Evolutionary conservation across 2,329 filamentous ascomycete species (phyloP).

Genomic region (Talaromyces albobiverticillius): DNA sequence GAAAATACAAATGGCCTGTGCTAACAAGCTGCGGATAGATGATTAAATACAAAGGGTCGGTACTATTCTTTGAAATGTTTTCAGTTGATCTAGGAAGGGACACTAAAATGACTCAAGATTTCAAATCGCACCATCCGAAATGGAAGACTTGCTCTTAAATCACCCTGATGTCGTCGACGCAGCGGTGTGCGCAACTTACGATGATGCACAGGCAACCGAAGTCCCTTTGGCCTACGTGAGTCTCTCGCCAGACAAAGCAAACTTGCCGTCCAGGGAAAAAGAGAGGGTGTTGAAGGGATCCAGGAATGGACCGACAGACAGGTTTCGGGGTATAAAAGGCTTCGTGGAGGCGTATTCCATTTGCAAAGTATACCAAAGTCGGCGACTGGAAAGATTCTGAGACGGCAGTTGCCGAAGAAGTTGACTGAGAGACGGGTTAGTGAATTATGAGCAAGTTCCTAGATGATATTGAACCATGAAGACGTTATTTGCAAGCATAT

Average conservation of each 20-base stretch:
- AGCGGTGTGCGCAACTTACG: slow-evolving; percentile 21
- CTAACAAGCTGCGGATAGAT: too few relatives aligned
- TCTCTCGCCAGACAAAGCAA: background rate
- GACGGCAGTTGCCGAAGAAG: slow-evolving; percentile 12
- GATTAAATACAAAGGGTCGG: slow-evolving; percentile 23
- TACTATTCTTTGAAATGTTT: too few relatives aligned
- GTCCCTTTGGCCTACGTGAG: slow-evolving; percentile 20
- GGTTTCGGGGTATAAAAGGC: slow-evolving; percentile 22
- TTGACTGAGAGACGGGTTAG: too few relatives aligned
- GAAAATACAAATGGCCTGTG: too few relatives aligned
- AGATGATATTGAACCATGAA: too few relatives aligned
- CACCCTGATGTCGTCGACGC: slow-evolving; percentile 19
- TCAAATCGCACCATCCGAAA: slow-evolving; percentile 17
- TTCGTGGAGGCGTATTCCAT: slow-evolving; percentile 22
- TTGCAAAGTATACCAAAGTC: slow-evolving; percentile 19
- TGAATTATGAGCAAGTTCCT: too few relatives aligned
- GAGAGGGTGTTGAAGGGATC: slow-evolving; percentile 5
- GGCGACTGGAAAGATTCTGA: slow-evolving; percentile 21
- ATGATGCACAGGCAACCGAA: slow-evolving; percentile 22
- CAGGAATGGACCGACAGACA: slow-evolving; percentile 14
- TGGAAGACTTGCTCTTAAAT: slow-evolving; percentile 9
- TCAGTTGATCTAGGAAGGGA: too few relatives aligned
- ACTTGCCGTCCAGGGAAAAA: background rate
- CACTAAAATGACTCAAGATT: slow-evolving; percentile 17
- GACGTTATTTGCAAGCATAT: too few relatives aligned